phyloP scores from a whole-genome alignment of 805 yeast genomes.

The Wickerhamiella dianesei region DNA sequence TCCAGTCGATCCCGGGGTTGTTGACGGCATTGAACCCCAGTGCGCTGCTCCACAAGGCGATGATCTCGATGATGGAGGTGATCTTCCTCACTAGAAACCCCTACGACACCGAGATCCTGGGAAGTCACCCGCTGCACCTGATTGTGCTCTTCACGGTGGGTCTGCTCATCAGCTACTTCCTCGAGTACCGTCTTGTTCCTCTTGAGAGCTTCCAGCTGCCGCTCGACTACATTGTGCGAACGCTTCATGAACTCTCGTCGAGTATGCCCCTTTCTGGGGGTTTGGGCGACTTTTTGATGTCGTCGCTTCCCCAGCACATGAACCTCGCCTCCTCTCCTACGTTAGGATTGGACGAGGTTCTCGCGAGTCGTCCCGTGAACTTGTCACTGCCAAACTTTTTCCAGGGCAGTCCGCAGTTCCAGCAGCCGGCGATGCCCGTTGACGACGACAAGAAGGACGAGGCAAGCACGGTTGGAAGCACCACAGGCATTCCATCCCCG shows the following conservation, averaged over 20 bases:
- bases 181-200: slow-evolving; percentile 8
- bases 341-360: slow-evolving; percentile 10
- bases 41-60: slow-evolving; percentile 14
- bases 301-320: background rate
- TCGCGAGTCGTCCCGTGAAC: slow-evolving; percentile 3
- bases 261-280: slow-evolving; percentile 6
- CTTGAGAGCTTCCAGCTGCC: slow-evolving; percentile 12
- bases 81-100: slow-evolving; percentile 16
- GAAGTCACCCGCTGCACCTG: slow-evolving; percentile 14
- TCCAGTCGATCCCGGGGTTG: slow-evolving; percentile 10
- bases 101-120: slow-evolving; percentile 12
- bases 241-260: slow-evolving; percentile 7
- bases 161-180: slow-evolving; percentile 5
- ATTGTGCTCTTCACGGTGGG: slow-evolving; percentile 9
- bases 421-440: background rate
- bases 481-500: background rate
- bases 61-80: slow-evolving; percentile 16
- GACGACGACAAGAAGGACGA: background rate
- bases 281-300: slow-evolving; percentile 5
- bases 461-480: background rate
- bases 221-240: slow-evolving; percentile 9
- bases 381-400: slow-evolving; percentile 11
- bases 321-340: background rate
- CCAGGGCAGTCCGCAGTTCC: background rate
- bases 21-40: slow-evolving; percentile 11